These are phyloP conservation scores for Craterostigma plantagineum DNA, from an alignment of 257 asterid species.

Conservation along the genomic window DNA sequence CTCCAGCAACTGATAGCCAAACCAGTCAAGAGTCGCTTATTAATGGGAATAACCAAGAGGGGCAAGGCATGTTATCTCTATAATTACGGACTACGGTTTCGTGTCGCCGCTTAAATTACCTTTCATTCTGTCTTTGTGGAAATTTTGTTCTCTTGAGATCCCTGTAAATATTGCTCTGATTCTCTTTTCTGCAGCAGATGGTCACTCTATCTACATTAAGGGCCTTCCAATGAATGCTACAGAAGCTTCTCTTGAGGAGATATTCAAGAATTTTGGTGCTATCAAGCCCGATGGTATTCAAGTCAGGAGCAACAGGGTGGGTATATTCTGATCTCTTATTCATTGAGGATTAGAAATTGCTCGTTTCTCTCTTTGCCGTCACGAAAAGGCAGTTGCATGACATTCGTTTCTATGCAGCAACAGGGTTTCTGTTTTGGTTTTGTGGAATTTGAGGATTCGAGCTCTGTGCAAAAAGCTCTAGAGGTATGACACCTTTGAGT, in stretches of 20 bases:
- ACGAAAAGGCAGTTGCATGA: too few relatives aligned
- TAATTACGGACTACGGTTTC: constrained; percentile 1
- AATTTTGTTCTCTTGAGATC: too few relatives aligned
- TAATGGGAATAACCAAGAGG: constrained; percentile 45
- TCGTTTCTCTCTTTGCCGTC: neutral
- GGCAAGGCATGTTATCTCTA: constrained; percentile 35
- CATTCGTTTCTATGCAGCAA: constrained; percentile 15
- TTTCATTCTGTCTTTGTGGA: neutral
- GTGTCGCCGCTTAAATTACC: neutral
- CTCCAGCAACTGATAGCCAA: constrained; percentile 27
- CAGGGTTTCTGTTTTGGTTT: constrained; percentile 57
- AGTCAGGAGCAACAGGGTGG: constrained; percentile 70
- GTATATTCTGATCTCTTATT: constrained; percentile 23
- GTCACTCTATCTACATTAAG: constrained; percentile 64
- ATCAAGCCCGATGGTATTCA: constrained; percentile 72
- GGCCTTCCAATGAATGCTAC: constrained; percentile 80
- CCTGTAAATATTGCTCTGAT: too few relatives aligned
- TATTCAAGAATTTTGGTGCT: constrained; percentile 66
- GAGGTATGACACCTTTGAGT: constrained; percentile 24
- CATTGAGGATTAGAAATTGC: neutral
- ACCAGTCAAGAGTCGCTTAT: constrained; percentile 29
- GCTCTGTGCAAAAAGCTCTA: constrained; percentile 48
- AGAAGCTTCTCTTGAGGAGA: constrained; percentile 42
- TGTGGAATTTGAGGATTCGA: constrained; percentile 62
- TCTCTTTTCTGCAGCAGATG: constrained; percentile 43